Base-by-base conservation (phyloP, 2,329 filamentous ascomycete genomes). In the Aureobasidium sp. region DNA sequence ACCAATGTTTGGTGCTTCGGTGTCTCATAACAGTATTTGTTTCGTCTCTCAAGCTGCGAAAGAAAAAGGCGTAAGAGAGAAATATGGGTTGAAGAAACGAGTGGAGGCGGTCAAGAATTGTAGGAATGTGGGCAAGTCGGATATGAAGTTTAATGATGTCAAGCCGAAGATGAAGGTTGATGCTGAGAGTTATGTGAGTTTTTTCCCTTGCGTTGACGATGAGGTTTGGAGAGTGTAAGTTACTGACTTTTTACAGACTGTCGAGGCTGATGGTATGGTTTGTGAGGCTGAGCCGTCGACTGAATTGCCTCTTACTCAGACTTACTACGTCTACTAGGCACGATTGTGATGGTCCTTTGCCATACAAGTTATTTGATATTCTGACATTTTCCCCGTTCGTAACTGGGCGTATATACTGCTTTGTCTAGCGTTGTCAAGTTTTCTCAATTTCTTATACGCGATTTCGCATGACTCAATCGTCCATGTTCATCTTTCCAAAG, bases 111-210 rank as follows among this genome's bases (percentile, higher is more conserved):
- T 97, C 53, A 86, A 81, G 70, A 83, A 83, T 61, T 96, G 91
- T 73, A 81, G 92, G 63, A 82, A 74, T 36, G 82, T 96, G 48
- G 80, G 86, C 47, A 97, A 97, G 81, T 80, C 76, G 68, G 89
- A 97, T 74, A 96, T 97, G 91, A 91, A 90, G 71, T 92, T 85
- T 74, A 97, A 97, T 73, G 86, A 91, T 70, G 76, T 76, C 60
- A 91, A 85, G 84, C 93, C 93, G 15, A 85, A 81, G 76, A 97
- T 97, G 90, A 86, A 80, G 69, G 92, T 97, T 63, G 92, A 97
- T 73, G 89, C 93, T 5, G 93, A 97, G 81, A 86, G 83, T 69
- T 97, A 97, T 77, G 77, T 81, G 67, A 76, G 79, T 77, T 61
- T 62, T 21, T 30, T 50, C 6, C 25, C 25, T 3, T 37, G 34